Percentiles rank a stretch among this genome's conserved stretches.
phyloP scores from a whole-genome alignment of 1,284 basidiomycete species.

The Puccinia horiana region DNA sequence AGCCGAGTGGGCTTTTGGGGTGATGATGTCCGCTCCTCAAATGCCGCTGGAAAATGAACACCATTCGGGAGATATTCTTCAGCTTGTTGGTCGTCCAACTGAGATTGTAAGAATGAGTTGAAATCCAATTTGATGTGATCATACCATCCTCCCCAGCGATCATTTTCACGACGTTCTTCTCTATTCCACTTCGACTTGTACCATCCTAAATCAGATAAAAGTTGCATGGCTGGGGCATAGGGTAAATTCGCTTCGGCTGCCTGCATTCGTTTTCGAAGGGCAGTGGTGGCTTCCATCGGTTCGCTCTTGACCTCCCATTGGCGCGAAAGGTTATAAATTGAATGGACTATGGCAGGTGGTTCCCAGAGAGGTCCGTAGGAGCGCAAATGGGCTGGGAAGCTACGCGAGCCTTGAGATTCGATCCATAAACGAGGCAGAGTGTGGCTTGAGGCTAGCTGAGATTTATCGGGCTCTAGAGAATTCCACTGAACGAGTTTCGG shows the following conservation, averaged over 20 bases:
- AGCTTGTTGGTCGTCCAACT: constrained; percentile 66
- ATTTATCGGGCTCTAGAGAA: background rate
- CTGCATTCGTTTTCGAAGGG: constrained; percentile 20
- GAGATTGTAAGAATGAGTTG: constrained; percentile 58
- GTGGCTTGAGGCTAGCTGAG: background rate
- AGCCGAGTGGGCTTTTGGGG: constrained; percentile 12
- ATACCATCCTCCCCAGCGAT: constrained; percentile 53
- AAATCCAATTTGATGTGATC: constrained; percentile 29
- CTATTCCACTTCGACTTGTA: constrained; percentile 66
- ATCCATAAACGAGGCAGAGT: constrained; percentile 10
- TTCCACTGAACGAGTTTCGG: background rate
- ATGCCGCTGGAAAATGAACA: constrained; percentile 48
- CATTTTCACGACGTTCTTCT: constrained; percentile 59
- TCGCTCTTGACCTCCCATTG: constrained; percentile 24
- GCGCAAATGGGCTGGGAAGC: constrained; percentile 19
- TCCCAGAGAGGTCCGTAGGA: constrained; percentile 46
- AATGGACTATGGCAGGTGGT: constrained; percentile 18
- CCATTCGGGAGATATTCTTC: constrained; percentile 54
- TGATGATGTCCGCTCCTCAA: background rate
- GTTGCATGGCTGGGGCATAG: constrained; percentile 70
- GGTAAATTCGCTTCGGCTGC: constrained; percentile 64
- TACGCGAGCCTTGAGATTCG: constrained; percentile 22
- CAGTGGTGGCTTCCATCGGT: background rate
- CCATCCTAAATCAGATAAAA: constrained; percentile 73
- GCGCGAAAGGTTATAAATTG: background rate